Base-by-base conservation (phyloP, 192 early-diverging fungal species). In the Mortierella hygrophila region DNA sequence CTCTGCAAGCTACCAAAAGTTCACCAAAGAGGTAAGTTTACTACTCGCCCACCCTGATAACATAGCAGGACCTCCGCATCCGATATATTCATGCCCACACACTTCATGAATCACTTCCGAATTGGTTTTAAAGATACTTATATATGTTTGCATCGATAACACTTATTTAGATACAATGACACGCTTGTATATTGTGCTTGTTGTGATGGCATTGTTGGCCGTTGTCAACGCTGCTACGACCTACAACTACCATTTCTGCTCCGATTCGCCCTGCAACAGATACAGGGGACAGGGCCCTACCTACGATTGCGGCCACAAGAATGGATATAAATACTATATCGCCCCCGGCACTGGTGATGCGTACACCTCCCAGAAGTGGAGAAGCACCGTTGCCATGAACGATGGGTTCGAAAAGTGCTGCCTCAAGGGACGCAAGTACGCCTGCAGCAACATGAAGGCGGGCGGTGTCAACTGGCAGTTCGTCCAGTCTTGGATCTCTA, bases 211-310 rank as follows among this genome's bases (percentile, higher is more conserved):
- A 26, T 75, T 75, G 74, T 0, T 75, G 54, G 74, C 74, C 74
- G 55, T 63, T 55, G 74, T 75, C 42, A 75, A 63, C 74, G 74
- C 74, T 26, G 74, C 74, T 13, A 75, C 49, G 38, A 75, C 74
- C 74, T 75, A 75, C 74, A 75, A 75, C 74, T 75, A 7, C 74
- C 74, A 75, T 42, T 75, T 75, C 74, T 75, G 74, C 74, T 75
- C 74, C 74, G 23, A 42, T n/a, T 75, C 74, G 74, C 54, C 55
- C 74, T 75, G 74, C 74, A 60, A 42, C 15, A 8, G 65, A 0
- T 75, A 60, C 74, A 75, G 74, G 55, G 74, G 55, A 9, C 74
- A 75, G 38, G 74, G 74, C 55, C 74, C 74, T 63, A 75, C 74
- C 74, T 75, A 60, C 74, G 23, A 65, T 13, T 75, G 74, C 55